phyloP scores from a whole-genome alignment of 202 grass and related monocot species.

The Zoysia matrella region DNA sequence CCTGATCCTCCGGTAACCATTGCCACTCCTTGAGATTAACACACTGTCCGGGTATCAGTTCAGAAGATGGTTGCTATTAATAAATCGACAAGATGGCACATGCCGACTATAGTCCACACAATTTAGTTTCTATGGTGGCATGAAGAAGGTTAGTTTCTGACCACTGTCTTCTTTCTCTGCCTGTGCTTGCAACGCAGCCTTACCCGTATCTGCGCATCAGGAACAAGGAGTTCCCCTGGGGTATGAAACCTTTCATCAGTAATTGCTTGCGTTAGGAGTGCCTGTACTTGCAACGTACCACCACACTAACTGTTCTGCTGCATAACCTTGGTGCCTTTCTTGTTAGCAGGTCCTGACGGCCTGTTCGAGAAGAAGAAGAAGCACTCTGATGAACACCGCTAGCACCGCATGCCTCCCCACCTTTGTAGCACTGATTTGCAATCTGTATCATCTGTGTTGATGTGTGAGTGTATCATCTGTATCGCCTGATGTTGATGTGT shows the following conservation, averaged over 20 bases:
- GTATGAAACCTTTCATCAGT: slow-evolving; percentile 32
- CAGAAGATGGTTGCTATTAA: background rate
- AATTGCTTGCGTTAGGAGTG: too few relatives aligned
- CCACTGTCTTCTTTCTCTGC: background rate
- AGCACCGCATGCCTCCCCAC: background rate
- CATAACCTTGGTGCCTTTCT: background rate
- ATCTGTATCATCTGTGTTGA: background rate
- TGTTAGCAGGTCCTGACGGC: slow-evolving; percentile 47
- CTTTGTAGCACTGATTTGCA: background rate
- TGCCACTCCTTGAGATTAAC: background rate
- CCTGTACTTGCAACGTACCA: background rate
- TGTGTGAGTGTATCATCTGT: background rate
- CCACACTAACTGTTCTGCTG: background rate
- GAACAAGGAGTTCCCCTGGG: slow-evolving; percentile 72
- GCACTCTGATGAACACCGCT: background rate
- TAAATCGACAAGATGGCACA: background rate
- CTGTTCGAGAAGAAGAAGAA: slow-evolving; percentile 52
- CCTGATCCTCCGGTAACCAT: slow-evolving; percentile 52
- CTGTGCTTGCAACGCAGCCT: slow-evolving; percentile 40
- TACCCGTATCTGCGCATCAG: slow-evolving; percentile 67
- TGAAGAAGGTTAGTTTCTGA: background rate
- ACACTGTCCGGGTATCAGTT: too few relatives aligned
- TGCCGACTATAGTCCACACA: too few relatives aligned
- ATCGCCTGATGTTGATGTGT: too few relatives aligned
- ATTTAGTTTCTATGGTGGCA: background rate